Conservation (phyloP, 192 early-diverging fungal species). For the Coemansia sp. region DNA sequence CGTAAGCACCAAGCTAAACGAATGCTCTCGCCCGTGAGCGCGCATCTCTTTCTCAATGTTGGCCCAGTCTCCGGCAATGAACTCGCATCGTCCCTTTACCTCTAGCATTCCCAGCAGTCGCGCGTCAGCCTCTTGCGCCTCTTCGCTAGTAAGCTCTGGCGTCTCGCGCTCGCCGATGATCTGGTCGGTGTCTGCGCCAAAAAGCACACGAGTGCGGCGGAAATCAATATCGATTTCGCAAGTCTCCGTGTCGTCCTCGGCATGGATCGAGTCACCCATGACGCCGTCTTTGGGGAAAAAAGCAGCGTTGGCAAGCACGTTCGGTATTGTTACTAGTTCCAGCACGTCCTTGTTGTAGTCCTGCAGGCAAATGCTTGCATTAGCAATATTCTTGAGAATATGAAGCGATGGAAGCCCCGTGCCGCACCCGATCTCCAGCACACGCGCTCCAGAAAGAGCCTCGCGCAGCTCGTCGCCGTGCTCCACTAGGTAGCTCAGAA, state of each 20-base stretch:
- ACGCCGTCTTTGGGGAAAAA: slow-evolving; percentile 24
- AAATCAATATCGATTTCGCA: slow-evolving; percentile 49
- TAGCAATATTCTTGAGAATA: slow-evolving; percentile 55
- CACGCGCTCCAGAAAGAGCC: background rate
- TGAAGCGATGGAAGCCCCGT: slow-evolving; percentile 83
- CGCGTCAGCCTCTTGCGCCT: slow-evolving; percentile 28
- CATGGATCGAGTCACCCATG: slow-evolving; percentile 62
- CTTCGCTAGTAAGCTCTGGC: slow-evolving; percentile 44
- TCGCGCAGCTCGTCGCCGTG: slow-evolving; percentile 17
- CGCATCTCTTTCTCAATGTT: slow-evolving; percentile 49
- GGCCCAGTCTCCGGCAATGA: slow-evolving; percentile 69
- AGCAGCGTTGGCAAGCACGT: slow-evolving; percentile 78
- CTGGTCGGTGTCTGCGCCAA: slow-evolving; percentile 32
- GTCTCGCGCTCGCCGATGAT: slow-evolving; percentile 32
- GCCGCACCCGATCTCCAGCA: slow-evolving; percentile 81
- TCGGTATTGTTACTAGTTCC: slow-evolving; percentile 84
- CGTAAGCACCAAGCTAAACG: slow-evolving; percentile 71
- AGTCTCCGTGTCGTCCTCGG: slow-evolving; percentile 29
- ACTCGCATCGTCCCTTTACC: slow-evolving; percentile 46
- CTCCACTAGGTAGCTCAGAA: slow-evolving; percentile 66
- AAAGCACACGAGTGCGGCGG: slow-evolving; percentile 34
- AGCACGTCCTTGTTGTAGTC: slow-evolving; percentile 93
- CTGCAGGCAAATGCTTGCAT: slow-evolving; percentile 72
- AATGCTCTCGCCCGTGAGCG: slow-evolving; percentile 46
- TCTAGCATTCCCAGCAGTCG: slow-evolving; percentile 14